These are phyloP conservation scores for Wickerhamomyces sydowiorum DNA, from an alignment of 805 yeast genomes.

Conservation along the genomic window DNA sequence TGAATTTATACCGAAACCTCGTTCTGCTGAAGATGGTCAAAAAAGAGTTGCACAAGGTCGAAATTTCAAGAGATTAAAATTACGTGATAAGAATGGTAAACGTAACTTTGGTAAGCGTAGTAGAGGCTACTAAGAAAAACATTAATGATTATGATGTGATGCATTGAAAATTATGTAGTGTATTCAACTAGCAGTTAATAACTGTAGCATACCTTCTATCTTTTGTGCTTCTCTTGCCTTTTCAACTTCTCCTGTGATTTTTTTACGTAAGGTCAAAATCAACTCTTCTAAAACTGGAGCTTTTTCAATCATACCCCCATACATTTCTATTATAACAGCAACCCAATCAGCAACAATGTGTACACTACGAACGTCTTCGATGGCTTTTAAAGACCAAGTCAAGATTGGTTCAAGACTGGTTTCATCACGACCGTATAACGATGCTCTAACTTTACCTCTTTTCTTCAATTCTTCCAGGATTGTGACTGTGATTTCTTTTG, in stretches of 20 bases:
- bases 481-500: constrained; percentile 75
- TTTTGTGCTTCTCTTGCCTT: constrained; percentile 84
- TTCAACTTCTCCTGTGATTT: constrained; percentile 61
- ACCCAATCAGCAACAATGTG: constrained; percentile 65
- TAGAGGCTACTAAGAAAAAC: constrained; percentile 8
- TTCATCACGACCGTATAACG: constrained; percentile 80
- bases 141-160: neutral
- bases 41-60: constrained; percentile 16
- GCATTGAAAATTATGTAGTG: constrained; percentile 1
- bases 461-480: constrained; percentile 81
- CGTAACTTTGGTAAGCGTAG: constrained; percentile 35
- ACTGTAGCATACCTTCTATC: constrained; percentile 89
- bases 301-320: constrained; percentile 65
- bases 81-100: constrained; percentile 40
- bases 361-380: constrained; percentile 74
- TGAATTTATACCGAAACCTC: constrained; percentile 11
- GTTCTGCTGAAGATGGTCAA: constrained; percentile 31
- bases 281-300: constrained; percentile 76
- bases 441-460: constrained; percentile 83
- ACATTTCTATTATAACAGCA: constrained; percentile 65
- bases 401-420: constrained; percentile 77
- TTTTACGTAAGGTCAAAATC: constrained; percentile 51
- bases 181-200: constrained; percentile 48
- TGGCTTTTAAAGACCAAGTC: constrained; percentile 70
- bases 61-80: constrained; percentile 48